Conservation (phyloP, 345 rosid genomes). For the Citrus inodora region DNA sequence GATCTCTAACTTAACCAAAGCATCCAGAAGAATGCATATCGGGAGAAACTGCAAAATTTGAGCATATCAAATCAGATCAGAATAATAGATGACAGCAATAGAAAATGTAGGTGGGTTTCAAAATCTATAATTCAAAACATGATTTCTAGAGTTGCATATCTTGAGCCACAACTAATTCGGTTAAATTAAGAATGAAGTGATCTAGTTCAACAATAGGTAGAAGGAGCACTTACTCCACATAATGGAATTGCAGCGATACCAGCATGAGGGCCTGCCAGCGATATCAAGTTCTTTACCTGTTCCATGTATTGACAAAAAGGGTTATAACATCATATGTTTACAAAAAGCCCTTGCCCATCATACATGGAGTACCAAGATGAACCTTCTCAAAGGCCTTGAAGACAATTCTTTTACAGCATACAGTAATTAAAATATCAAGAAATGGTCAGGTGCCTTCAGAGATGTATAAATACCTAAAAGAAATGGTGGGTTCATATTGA, state of each 20-base stretch:
- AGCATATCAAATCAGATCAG: neutral
- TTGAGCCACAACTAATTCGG: neutral
- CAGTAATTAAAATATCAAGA: neutral
- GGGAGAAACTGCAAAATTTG: constrained; percentile 40
- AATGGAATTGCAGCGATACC: constrained; percentile 84
- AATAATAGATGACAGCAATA: neutral
- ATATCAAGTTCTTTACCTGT: constrained; percentile 80
- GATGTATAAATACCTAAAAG: neutral
- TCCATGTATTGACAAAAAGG: constrained; percentile 12
- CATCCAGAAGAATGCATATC: constrained; percentile 62
- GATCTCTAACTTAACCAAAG: constrained; percentile 54
- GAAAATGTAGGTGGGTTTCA: neutral
- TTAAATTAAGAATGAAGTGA: neutral
- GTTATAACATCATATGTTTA: neutral
- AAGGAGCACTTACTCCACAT: constrained; percentile 57
- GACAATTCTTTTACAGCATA: neutral
- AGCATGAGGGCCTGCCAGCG: constrained; percentile 82
- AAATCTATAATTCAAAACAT: neutral
- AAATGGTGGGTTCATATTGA: neutral
- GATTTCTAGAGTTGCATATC: neutral
- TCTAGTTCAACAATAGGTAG: neutral
- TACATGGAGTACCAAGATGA: neutral
- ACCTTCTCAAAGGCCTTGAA: neutral
- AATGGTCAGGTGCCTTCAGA: neutral
- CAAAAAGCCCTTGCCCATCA: neutral